These are phyloP conservation scores for Wallacemonas rigidus DNA, from an alignment of 208 protist genomes.

Conservation along the genomic window DNA sequence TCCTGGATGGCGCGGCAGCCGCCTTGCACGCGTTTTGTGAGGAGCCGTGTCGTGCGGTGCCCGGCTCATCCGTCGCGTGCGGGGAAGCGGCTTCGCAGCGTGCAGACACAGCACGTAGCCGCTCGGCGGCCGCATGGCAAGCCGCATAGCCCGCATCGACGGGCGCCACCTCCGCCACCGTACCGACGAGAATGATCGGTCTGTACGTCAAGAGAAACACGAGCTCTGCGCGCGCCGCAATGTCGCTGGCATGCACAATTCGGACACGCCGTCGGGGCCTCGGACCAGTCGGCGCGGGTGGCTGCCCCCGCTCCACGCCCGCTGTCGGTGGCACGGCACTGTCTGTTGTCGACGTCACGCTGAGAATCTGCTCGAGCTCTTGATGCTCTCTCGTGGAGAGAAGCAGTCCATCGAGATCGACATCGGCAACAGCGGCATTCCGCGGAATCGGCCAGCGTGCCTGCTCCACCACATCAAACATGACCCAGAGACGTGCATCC, in stretches of 20 bases:
- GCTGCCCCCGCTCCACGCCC: no score
- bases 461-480: neutral
- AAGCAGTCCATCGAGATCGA: neutral
- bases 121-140: neutral
- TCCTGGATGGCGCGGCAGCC: no score
- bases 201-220: slow-evolving; percentile 26
- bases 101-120: neutral
- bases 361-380: neutral
- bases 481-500: slow-evolving; percentile 6
- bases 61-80: no score
- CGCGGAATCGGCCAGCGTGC: neutral
- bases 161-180: neutral
- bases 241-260: slow-evolving; percentile 19
- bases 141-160: neutral
- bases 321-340: no score
- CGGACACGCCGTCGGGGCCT: neutral
- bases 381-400: neutral
- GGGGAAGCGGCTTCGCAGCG: no score
- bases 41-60: no score
- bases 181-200: slow-evolving; percentile 8
- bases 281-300: no score
- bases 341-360: neutral
- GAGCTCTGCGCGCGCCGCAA: slow-evolving; percentile 18
- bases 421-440: neutral
- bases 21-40: no score